Base-by-base conservation (phyloP, 176 grass and related monocot genomes). In the Olyra latifolia region DNA sequence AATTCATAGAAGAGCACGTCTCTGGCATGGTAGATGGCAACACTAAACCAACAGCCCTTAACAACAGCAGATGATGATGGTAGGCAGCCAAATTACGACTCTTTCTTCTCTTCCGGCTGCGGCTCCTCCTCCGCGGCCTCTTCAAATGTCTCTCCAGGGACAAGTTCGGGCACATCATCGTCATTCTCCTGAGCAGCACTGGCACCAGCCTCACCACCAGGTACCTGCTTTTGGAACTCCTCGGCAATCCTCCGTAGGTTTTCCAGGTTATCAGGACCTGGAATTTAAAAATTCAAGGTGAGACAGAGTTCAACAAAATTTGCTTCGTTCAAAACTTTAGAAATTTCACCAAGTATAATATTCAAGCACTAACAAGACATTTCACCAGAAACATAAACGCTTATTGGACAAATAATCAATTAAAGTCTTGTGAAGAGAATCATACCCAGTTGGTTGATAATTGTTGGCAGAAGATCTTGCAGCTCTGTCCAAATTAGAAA, bases 381-480 rank as follows among this genome's bases (percentile, higher is more conserved):
- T 61, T 64, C 48, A 28, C 13, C 14, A 72, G 17, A 40, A 62
- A 20, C 1, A 69, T 11, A 48, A 30, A 73, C 4, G 62, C 62
- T 10, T 0, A 70, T 54, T 6, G 12, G 22, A 58, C 50, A 22
- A 27, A n/a, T 43, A 72, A 68, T 3, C 4, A 23, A 49, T 1
- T 28, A 10, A 15, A 82, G 0, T n/a, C 39, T 59, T 30, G 39
- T 27, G 38, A 58, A 39, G 45, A 41, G 20, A 55, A 8, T 7
- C 72, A 22, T 92, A 95, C 93, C 90, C 14, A 95, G 64, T 44
- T 95, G 93, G 77, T 90, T 92, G 79, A 95, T 92, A 44, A 95
- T 90, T 30, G 84, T 80, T n/a, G 93, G 93, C 61, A 92, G 84
- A 28, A 95, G 14, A 64, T 95, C 93, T 84, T 95, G 84, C 11